Conservation (phyloP, 2,329 filamentous ascomycete species). For the Onygena corvina region DNA sequence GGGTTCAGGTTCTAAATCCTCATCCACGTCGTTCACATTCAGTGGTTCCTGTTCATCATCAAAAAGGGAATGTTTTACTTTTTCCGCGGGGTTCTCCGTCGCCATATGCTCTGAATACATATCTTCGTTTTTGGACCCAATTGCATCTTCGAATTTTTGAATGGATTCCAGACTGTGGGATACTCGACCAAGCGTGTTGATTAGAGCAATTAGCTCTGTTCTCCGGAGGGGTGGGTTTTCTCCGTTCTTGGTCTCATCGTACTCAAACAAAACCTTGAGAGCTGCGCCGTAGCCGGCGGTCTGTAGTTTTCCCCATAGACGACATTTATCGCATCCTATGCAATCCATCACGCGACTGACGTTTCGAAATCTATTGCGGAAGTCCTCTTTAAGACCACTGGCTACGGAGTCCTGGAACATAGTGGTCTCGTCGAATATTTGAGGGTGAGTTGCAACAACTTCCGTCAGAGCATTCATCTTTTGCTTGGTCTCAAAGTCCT, state of each 20-base stretch:
- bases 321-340: constrained; percentile 95
- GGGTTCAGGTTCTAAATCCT: constrained; percentile 21
- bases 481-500: constrained; percentile 66
- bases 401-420: constrained; percentile 68
- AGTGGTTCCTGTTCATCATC: constrained; percentile 25
- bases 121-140: constrained; percentile 26
- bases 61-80: neutral
- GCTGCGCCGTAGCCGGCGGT: constrained; percentile 90
- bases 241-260: constrained; percentile 54
- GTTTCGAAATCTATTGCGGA: constrained; percentile 93
- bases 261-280: constrained; percentile 91
- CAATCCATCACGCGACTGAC: constrained; percentile 97
- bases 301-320: constrained; percentile 95
- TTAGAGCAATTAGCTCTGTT: constrained; percentile 83
- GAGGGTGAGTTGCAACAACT: constrained; percentile 51
- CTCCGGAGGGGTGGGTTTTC: constrained; percentile 63
- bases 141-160: constrained; percentile 52
- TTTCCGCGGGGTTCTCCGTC: neutral
- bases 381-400: constrained; percentile 83
- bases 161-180: constrained; percentile 68
- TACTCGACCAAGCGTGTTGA: constrained; percentile 86
- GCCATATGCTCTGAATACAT: neutral
- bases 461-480: constrained; percentile 69
- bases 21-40: neutral
- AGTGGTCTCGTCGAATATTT: constrained; percentile 85